Conservation (phyloP, 345 rosid genomes). For the Zanthoxylum bungeanum region DNA sequence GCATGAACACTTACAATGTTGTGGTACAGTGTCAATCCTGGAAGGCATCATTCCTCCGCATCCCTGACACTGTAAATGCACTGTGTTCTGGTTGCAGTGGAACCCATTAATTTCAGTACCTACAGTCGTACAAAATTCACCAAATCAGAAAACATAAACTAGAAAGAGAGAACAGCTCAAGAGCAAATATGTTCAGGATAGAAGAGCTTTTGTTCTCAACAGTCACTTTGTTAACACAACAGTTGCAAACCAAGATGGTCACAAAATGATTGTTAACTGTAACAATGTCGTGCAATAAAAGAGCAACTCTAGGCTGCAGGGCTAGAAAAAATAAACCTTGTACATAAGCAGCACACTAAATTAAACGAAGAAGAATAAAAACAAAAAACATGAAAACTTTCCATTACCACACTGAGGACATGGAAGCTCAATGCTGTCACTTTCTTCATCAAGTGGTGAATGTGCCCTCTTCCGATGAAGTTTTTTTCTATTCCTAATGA, state of each 20-base stretch:
- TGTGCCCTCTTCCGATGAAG: slow-evolving; percentile 37
- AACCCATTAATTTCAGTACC: slow-evolving; percentile 57
- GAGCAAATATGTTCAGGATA: not conserved
- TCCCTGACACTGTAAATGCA: slow-evolving; percentile 75
- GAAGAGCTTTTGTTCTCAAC: slow-evolving; percentile 2
- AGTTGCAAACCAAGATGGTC: not conserved
- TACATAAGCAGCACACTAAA: not conserved
- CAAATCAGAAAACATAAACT: not conserved
- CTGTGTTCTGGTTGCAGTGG: slow-evolving; percentile 53
- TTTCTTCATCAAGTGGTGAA: slow-evolving; percentile 33
- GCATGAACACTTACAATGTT: slow-evolving; percentile 62
- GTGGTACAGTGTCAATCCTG: slow-evolving; percentile 63
- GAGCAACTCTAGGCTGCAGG: not conserved
- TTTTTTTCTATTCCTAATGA: slow-evolving; percentile 56
- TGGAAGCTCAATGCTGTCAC: slow-evolving; percentile 33
- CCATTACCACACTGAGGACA: slow-evolving; percentile 88
- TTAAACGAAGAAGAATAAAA: not conserved
- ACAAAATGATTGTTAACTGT: not conserved
- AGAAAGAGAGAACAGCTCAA: slow-evolving; percentile 1
- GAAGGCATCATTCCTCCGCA: slow-evolving; percentile 92
- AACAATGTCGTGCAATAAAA: not conserved
- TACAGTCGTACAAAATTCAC: slow-evolving; percentile 22
- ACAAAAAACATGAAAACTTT: slow-evolving; percentile 5
- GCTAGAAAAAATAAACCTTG: not conserved
- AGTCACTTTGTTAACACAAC: not conserved